Base-by-base conservation (phyloP, 352 stramenopile genomes). In the Thalassiosira livingstoniorum region DNA sequence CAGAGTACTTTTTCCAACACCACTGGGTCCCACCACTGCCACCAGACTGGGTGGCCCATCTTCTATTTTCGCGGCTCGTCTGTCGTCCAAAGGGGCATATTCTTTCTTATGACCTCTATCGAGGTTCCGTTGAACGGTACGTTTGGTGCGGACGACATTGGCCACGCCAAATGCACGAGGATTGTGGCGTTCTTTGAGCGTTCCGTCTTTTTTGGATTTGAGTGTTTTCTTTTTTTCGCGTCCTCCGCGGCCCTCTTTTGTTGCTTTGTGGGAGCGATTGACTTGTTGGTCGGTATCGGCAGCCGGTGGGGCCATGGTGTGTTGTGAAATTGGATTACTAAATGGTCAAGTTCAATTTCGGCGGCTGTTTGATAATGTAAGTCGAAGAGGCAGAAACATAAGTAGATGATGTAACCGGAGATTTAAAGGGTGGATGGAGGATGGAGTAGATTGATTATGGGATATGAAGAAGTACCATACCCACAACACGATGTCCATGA, bases 81-180 rank as follows among this genome's bases (percentile, higher is more conserved):
- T 70, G 84, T 95, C 87, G 25, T 82, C 87, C 4, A 90, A 61
- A 5, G 94, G 93, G 31, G 99, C 97, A 87, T 99, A 98, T 87
- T 99, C 98, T 86, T 99, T 99, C 75, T 97, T 96, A 66, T 99
- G 97, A 15, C 94, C 95, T 43, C 96, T 91, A 89, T 99, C 98
- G 18, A 99, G 86, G 73, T 99, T 99, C 68, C 98, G 95, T 93
- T 99, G 98, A 72, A 98, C 97, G 34, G 89, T 97, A 62, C 98
- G 97, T 84, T 98, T 96, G 4, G 98, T 98, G 1, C 96, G 92
- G 11, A 95, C 96, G 58, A 98, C 95, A 81, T 99, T 99, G 63
- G 97, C 91, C 10, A 99, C 98, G 45, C 86, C 93, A 86, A 99
- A 99, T 0, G 98, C 98, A 72, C 98, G 97, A 64, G 93, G 92